Percentiles rank a stretch among this genome's conserved stretches.
Conservation (phyloP, 2,329 filamentous ascomycete genomes). For the Cladosporium sp. region DNA sequence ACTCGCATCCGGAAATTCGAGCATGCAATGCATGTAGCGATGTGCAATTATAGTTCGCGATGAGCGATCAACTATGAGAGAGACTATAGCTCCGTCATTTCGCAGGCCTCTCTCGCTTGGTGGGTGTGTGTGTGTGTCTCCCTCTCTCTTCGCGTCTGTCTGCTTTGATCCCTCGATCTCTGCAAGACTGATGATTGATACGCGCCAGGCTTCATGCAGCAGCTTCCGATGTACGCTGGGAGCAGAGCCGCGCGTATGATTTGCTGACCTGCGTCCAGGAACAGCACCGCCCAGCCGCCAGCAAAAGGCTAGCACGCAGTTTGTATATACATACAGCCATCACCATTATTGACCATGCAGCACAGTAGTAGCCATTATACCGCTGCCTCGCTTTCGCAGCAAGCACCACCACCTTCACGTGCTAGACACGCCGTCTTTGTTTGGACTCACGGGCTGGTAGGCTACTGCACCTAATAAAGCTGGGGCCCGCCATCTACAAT, state of each 20-base stretch:
- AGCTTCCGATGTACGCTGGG: neutral
- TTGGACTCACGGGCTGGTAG: neutral
- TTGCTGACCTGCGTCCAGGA: neutral
- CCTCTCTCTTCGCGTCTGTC: neutral
- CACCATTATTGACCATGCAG: neutral
- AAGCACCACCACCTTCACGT: neutral
- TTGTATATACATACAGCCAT: neutral
- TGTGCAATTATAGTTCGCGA: neutral
- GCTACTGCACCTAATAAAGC: neutral
- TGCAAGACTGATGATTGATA: neutral
- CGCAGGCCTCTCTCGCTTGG: neutral
- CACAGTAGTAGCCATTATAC: too few relatives aligned
- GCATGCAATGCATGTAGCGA: neutral
- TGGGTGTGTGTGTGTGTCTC: neutral
- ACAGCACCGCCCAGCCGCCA: neutral
- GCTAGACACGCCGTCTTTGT: constrained; percentile 1
- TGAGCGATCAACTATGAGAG: neutral
- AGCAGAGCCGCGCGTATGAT: neutral
- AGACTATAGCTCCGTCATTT: neutral
- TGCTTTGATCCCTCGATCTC: neutral
- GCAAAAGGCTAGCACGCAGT: neutral
- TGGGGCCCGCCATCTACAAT: neutral
- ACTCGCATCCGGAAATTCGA: neutral
- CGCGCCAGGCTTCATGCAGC: neutral
- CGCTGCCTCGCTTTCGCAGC: neutral